Evolutionary conservation across 2,329 filamentous ascomycete genomes (phyloP).

Genomic region (Trichophyton schoenleinii): DNA sequence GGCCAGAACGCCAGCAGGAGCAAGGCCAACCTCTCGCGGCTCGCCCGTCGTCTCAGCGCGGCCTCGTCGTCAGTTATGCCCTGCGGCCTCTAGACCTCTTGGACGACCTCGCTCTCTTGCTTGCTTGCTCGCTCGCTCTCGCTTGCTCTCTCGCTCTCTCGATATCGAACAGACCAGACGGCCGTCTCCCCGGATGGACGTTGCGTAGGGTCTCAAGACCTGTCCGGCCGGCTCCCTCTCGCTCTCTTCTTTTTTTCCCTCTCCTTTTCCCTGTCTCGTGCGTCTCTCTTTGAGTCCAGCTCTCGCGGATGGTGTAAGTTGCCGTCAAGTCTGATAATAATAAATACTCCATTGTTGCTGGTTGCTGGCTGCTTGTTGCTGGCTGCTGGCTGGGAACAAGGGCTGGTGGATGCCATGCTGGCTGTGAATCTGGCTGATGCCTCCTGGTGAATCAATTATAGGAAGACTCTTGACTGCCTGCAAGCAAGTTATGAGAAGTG

Average conservation of each 20-base stretch:
- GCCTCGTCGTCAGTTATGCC: neutral
- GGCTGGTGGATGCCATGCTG: neutral
- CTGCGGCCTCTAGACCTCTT: neutral
- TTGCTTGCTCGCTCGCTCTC: neutral
- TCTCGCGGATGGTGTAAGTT: neutral
- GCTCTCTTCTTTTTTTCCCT: neutral
- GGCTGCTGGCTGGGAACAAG: neutral
- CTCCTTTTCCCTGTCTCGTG: neutral
- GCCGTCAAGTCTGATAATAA: neutral
- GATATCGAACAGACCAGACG: neutral
- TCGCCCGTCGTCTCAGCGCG: neutral
- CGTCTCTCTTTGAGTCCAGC: neutral
- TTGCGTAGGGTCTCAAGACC: conserved; percentile 4
- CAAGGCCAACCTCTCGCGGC: neutral
- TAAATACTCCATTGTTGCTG: neutral
- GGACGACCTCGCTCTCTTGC: neutral
- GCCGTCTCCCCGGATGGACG: conserved; percentile 7
- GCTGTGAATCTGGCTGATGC: conserved; percentile 3
- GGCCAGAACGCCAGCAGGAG: too few species aligned
- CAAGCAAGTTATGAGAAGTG: conserved; percentile 1
- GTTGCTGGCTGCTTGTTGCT: neutral
- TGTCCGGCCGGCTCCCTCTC: neutral
- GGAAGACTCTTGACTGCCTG: neutral
- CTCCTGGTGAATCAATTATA: neutral
- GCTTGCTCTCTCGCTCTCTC: neutral